Evolutionary conservation across 2,329 filamentous ascomycete species (phyloP).

Genomic region (Arthroderma sp.): DNA sequence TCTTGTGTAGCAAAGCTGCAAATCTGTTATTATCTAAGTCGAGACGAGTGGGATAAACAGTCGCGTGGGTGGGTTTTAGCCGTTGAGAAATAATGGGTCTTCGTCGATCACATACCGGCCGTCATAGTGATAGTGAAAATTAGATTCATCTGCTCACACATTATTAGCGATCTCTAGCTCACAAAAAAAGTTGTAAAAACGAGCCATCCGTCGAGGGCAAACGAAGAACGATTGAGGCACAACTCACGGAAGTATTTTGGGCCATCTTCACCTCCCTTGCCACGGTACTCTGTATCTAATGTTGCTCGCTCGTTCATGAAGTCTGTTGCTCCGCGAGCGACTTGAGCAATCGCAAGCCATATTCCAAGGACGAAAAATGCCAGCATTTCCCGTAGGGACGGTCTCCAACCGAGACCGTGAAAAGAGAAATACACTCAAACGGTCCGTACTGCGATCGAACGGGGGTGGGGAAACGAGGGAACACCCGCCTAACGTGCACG

Average conservation of each 20-base stretch:
- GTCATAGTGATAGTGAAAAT: slow-evolving; percentile 29
- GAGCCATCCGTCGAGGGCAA: background rate
- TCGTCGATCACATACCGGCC: slow-evolving; percentile 12
- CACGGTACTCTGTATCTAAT: slow-evolving; percentile 10
- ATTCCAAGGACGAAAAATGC: slow-evolving; percentile 1
- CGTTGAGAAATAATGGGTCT: background rate
- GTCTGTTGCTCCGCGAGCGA: slow-evolving; percentile 10
- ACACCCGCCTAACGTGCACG: too few relatives aligned
- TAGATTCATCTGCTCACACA: slow-evolving; percentile 7
- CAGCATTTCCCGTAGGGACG: background rate
- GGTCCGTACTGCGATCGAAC: too few relatives aligned
- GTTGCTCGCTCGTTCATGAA: slow-evolving; percentile 11
- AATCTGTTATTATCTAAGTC: background rate
- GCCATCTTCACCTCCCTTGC: slow-evolving; percentile 4
- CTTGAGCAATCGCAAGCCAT: slow-evolving; percentile 7
- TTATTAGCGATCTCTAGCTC: background rate
- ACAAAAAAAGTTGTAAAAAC: background rate
- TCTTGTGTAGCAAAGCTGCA: slow-evolving; percentile 35
- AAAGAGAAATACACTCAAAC: too few relatives aligned
- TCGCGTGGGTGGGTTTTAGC: too few relatives aligned
- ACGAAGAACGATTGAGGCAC: too few relatives aligned
- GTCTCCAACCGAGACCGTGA: too few relatives aligned
- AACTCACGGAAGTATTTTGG: slow-evolving; percentile 12
- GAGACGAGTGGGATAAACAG: background rate
- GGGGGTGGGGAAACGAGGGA: too few relatives aligned